These are phyloP conservation scores for Tagetes patula DNA, from an alignment of 129 eudicot species.

Conservation along the genomic window DNA sequence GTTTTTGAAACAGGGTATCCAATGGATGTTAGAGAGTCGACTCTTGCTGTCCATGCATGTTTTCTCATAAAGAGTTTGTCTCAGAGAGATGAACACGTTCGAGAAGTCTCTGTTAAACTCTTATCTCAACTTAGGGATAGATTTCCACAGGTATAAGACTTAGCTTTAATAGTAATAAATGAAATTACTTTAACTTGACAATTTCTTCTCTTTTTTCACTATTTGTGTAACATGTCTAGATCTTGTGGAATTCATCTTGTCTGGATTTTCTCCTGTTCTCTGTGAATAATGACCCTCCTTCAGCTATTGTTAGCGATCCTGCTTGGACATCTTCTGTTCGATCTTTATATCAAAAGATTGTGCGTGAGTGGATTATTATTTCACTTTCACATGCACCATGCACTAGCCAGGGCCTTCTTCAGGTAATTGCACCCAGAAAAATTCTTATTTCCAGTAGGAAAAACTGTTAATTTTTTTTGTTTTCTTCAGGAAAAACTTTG, in stretches of 20 bases:
- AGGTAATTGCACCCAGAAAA: slow-evolving; percentile 48
- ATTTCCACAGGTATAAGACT: slow-evolving; percentile 79
- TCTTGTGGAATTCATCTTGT: slow-evolving; percentile 93
- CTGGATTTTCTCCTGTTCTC: slow-evolving; percentile 81
- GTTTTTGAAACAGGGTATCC: slow-evolving; percentile 80
- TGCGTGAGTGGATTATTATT: slow-evolving; percentile 89
- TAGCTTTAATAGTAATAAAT: not conserved
- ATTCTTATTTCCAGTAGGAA: not conserved
- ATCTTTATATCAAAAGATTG: slow-evolving; percentile 78
- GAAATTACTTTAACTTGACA: not conserved
- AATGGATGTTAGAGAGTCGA: slow-evolving; percentile 67
- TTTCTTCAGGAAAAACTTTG: slow-evolving; percentile 83
- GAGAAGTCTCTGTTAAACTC: slow-evolving; percentile 77
- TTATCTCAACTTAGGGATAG: slow-evolving; percentile 78
- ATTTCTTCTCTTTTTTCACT: not conserved
- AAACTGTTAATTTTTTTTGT: not conserved
- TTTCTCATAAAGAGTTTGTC: slow-evolving; percentile 87
- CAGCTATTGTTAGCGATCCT: slow-evolving; percentile 81
- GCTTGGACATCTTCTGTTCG: slow-evolving; percentile 79
- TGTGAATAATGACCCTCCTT: slow-evolving; percentile 77
- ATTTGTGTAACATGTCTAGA: slow-evolving; percentile 52
- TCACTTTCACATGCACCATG: slow-evolving; percentile 99
- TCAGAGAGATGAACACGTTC: slow-evolving; percentile 87
- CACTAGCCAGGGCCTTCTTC: slow-evolving; percentile 98
- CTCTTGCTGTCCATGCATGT: slow-evolving; percentile 81